These are phyloP conservation scores for Sporothrix curviconia DNA, from an alignment of 2,329 filamentous ascomycete genomes.

Conservation along the genomic window DNA sequence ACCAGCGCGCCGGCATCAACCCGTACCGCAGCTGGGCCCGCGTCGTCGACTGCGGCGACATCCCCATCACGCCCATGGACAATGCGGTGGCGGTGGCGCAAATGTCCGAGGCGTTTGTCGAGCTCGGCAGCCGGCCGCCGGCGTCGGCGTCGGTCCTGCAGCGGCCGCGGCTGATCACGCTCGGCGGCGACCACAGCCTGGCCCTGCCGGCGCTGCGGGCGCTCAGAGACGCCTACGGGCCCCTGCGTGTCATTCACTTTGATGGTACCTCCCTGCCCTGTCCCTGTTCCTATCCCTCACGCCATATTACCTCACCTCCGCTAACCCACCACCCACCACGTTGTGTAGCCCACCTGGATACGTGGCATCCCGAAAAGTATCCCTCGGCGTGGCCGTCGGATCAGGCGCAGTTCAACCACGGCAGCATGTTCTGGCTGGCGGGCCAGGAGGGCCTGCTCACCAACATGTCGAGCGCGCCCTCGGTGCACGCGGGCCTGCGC, in stretches of 20 bases:
- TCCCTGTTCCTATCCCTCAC: slow-evolving; percentile 24
- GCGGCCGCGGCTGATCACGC: slow-evolving; percentile 55
- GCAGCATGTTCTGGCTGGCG: slow-evolving; percentile 87
- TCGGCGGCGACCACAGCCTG: slow-evolving; percentile 69
- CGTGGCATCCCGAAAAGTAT: slow-evolving; percentile 78
- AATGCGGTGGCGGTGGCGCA: slow-evolving; percentile 74
- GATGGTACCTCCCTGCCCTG: slow-evolving; percentile 34
- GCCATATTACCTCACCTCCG: no score
- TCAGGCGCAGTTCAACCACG: slow-evolving; percentile 76
- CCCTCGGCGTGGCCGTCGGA: slow-evolving; percentile 65
- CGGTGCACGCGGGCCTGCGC: slow-evolving; percentile 76
- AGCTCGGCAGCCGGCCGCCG: slow-evolving; percentile 48
- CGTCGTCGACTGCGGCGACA: slow-evolving; percentile 84
- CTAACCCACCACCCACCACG: neutral
- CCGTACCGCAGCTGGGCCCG: slow-evolving; percentile 74
- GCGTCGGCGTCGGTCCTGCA: slow-evolving; percentile 25
- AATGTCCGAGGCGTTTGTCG: slow-evolving; percentile 74
- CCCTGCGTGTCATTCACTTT: slow-evolving; percentile 67
- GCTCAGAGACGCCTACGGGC: slow-evolving; percentile 55
- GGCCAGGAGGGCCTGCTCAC: slow-evolving; percentile 71
- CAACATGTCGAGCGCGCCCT: slow-evolving; percentile 60
- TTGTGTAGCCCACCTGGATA: slow-evolving; percentile 60
- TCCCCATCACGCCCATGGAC: slow-evolving; percentile 80
- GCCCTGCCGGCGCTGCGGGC: slow-evolving; percentile 64
- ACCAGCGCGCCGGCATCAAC: slow-evolving; percentile 74